These are phyloP conservation scores for Hyphopichia khmerensis DNA, from an alignment of 1,139 yeast species.

Conservation along the genomic window DNA sequence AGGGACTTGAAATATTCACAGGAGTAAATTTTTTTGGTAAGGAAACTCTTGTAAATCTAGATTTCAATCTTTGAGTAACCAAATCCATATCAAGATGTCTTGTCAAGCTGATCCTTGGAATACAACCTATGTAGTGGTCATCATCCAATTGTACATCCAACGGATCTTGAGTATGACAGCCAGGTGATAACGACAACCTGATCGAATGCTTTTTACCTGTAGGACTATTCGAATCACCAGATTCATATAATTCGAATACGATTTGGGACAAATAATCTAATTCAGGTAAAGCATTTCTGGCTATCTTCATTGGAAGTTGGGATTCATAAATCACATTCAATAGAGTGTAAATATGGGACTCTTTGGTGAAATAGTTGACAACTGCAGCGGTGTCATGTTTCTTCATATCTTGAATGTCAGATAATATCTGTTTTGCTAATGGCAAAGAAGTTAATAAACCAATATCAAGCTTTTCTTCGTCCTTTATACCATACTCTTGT, in stretches of 20 bases:
- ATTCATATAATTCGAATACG: conserved; percentile 88
- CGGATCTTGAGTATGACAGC: conserved; percentile 97
- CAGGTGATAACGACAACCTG: conserved; percentile 88
- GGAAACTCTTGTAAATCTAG: conserved; percentile 81
- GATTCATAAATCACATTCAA: conserved; percentile 89
- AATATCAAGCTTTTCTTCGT: conserved; percentile 92
- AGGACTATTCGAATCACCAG: conserved; percentile 55
- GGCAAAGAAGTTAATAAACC: conserved; percentile 94
- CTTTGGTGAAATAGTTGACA: conserved; percentile 91
- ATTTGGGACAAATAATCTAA: conserved; percentile 94
- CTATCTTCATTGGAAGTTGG: conserved; percentile 91
- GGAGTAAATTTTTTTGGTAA: conserved; percentile 91
- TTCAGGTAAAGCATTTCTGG: conserved; percentile 94
- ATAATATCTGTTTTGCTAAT: conserved; percentile 80
- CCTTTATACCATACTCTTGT: conserved; percentile 96
- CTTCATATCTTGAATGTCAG: conserved; percentile 79
- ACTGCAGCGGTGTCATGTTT: conserved; percentile 78
- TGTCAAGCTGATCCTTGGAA: conserved; percentile 85
- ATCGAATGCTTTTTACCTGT: conserved; percentile 83
- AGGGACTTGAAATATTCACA: conserved; percentile 78
- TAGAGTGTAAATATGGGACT: conserved; percentile 92
- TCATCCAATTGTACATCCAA: conserved; percentile 94
- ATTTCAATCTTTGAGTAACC: conserved; percentile 77
- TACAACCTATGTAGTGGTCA: conserved; percentile 94
- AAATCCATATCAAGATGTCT: conserved; percentile 92